These are phyloP conservation scores for Ophiostoma australiae DNA, from an alignment of 2,329 filamentous ascomycete species.

Conservation along the genomic window DNA sequence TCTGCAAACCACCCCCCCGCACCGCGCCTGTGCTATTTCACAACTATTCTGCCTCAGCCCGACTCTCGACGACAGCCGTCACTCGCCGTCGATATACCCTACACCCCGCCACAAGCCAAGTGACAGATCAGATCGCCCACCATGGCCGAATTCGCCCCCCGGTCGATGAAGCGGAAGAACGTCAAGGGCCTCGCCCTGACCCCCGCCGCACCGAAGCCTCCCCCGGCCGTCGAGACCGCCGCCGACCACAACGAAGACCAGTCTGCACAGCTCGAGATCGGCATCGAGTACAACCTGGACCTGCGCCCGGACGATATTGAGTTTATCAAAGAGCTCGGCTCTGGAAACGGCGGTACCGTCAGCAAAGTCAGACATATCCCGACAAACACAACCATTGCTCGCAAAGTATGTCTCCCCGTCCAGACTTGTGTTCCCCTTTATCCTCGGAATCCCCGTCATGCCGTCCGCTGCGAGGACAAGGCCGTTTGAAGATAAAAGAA, in stretches of 20 bases:
- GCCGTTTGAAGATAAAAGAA: conserved; percentile 8
- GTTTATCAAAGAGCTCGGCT: conserved; percentile 88
- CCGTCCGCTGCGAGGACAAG: background rate
- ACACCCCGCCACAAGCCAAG: background rate
- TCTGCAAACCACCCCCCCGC: conserved; percentile 1
- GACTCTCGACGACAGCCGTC: background rate
- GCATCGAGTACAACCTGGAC: conserved; percentile 93
- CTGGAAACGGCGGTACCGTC: conserved; percentile 94
- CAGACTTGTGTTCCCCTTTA: background rate
- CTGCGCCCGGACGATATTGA: conserved; percentile 87
- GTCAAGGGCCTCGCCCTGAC: conserved; percentile 87
- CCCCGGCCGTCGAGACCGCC: conserved; percentile 67
- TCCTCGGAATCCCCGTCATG: background rate
- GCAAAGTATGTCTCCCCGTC: conserved; percentile 62
- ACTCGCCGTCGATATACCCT: background rate
- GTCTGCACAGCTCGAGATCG: conserved; percentile 78
- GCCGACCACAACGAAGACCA: conserved; percentile 56
- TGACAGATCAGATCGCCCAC: conserved; percentile 18
- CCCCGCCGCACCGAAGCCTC: conserved; percentile 66
- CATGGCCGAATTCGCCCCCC: conserved; percentile 63
- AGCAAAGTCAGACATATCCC: conserved; percentile 96
- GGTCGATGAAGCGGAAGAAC: conserved; percentile 98
- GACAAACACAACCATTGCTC: conserved; percentile 93
- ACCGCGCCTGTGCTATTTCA: background rate
- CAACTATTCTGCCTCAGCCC: background rate